Evolutionary conservation across 2,329 filamentous ascomycete species (phyloP).

Genomic region (Colletotrichum echinochloae): DNA sequence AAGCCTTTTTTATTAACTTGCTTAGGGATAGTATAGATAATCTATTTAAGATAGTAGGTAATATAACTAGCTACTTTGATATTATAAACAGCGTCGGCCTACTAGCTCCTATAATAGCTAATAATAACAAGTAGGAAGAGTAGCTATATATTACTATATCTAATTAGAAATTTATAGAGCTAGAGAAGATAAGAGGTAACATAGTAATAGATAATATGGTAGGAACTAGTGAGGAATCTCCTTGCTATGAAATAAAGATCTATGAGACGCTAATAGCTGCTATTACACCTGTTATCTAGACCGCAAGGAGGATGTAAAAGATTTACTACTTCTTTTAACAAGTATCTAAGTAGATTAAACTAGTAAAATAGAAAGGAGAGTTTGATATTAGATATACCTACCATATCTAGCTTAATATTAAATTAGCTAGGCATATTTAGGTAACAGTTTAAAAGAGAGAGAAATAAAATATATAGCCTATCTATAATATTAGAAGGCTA

Average conservation of each 20-base stretch:
- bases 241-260: background rate
- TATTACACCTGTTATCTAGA: background rate
- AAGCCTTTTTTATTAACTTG: background rate
- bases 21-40: constrained; percentile 6
- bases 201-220: background rate
- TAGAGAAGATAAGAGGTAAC: background rate
- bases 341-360: no score
- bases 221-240: background rate
- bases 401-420: no score
- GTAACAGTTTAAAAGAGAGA: no score
- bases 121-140: constrained; percentile 3
- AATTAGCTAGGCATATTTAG: no score
- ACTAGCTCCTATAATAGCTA: background rate
- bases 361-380: no score
- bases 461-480: no score
- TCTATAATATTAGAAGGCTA: no score
- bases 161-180: background rate
- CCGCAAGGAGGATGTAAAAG: background rate
- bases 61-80: background rate
- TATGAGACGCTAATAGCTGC: background rate
- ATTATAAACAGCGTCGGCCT: background rate
- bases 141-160: background rate
- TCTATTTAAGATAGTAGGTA: constrained; percentile 6
- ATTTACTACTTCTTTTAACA: constrained; percentile 11
- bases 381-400: no score